These are phyloP conservation scores for Macrocystidia cucumis DNA, from an alignment of 1,284 basidiomycete genomes.

Conservation along the genomic window DNA sequence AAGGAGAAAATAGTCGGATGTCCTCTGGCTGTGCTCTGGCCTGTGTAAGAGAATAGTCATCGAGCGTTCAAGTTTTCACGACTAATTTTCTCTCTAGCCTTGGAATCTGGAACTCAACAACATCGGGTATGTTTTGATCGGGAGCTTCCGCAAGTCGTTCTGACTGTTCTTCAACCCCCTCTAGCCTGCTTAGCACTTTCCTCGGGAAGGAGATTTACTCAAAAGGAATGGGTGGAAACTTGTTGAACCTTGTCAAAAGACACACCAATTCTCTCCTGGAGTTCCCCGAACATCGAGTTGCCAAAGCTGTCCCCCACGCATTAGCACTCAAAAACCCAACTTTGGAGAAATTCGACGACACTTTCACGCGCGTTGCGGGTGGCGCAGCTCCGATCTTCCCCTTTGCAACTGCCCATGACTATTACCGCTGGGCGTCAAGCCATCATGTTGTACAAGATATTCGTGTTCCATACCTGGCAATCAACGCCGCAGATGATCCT, in stretches of 20 bases:
- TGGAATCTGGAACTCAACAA: conserved; percentile 69
- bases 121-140: conserved; percentile 30
- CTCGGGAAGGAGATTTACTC: conserved; percentile 74
- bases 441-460: conserved; percentile 48
- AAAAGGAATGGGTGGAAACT: conserved; percentile 76
- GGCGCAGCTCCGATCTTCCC: conserved; percentile 79
- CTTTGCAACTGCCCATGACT: conserved; percentile 68
- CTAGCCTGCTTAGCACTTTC: conserved; percentile 57
- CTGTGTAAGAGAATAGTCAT: conserved; percentile 46
- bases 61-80: conserved; percentile 7
- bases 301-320: conserved; percentile 37
- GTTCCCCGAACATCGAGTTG: conserved; percentile 43
- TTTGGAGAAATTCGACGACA: conserved; percentile 54
- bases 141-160: conserved; percentile 5
- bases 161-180: conserved; percentile 9
- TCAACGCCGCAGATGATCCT: conserved; percentile 92
- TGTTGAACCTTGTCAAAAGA: conserved; percentile 59
- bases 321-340: conserved; percentile 44
- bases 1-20: conserved; percentile 74
- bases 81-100: conserved; percentile 40
- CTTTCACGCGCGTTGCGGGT: conserved; percentile 69
- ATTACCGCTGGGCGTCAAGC: conserved; percentile 72
- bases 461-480: conserved; percentile 68
- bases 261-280: conserved; percentile 44
- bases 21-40: conserved; percentile 72